Percentiles rank a stretch among this genome's conserved stretches.
These are phyloP conservation scores for Microdochium nivale DNA, from an alignment of 2,329 filamentous ascomycete species.

Conservation along the genomic window DNA sequence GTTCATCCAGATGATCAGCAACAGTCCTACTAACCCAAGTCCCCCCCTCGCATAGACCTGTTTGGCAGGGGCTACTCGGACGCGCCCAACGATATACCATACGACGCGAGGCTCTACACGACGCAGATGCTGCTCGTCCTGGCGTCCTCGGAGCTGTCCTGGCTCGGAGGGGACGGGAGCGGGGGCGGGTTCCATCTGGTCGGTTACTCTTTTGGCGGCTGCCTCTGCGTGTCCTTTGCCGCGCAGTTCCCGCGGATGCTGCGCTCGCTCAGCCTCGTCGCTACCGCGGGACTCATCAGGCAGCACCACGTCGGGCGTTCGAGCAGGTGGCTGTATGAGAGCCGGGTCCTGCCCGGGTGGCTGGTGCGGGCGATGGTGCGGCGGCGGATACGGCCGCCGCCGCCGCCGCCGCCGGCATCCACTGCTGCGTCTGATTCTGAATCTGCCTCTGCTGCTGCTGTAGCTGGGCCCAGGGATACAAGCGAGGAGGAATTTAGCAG, in stretches of 20 bases:
- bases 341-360: slow-evolving; percentile 48
- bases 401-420: too few relatives aligned
- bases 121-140: slow-evolving; percentile 57
- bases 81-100: slow-evolving; percentile 47
- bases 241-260: slow-evolving; percentile 59
- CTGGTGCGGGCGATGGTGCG: slow-evolving; percentile 42
- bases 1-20: too few relatives aligned
- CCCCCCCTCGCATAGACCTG: slow-evolving; percentile 41
- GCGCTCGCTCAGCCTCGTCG: slow-evolving; percentile 55
- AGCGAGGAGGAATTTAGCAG: slow-evolving; percentile 23
- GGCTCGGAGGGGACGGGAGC: slow-evolving; percentile 24
- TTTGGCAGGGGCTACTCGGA: slow-evolving; percentile 75
- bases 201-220: slow-evolving; percentile 76
- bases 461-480: slow-evolving; percentile 16
- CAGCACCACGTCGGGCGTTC: slow-evolving; percentile 49
- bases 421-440: slow-evolving; percentile 5
- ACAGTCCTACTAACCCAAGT: background rate
- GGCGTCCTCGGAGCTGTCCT: slow-evolving; percentile 51
- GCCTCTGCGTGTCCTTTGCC: slow-evolving; percentile 62
- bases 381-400: slow-evolving; percentile 21
- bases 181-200: slow-evolving; percentile 57
- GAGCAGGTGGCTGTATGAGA: slow-evolving; percentile 54
- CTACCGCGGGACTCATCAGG: slow-evolving; percentile 62
- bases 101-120: slow-evolving; percentile 56
- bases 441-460: background rate